Base-by-base conservation (phyloP, 1,284 basidiomycete genomes). In the Leccinum insolens region DNA sequence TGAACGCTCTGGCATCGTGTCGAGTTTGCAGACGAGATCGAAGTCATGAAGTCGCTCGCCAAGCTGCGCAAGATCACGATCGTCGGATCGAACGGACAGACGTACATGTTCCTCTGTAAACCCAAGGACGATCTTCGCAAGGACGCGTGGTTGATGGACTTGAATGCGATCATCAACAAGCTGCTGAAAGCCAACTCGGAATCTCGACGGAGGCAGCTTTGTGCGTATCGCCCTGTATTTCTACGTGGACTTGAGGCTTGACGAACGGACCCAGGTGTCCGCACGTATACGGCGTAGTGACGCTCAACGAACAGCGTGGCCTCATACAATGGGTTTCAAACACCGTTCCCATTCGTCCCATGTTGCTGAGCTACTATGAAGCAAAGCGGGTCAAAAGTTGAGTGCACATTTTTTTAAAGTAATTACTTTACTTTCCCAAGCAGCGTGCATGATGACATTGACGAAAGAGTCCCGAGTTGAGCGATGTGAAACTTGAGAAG, bases 311-410 rank as follows among this genome's bases (percentile, higher is more conserved):
- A 74, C 95, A 98, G 73, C 98, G 96, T 75, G 98, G 98, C 0
- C 88, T 99, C 68, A 95, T 99, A 69, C 96, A 99, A 88, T 99
- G 98, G 98, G 98, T 99, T 14, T 93, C 93, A 2, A 94, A 99
- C 77, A 99, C 97, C 0, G 85, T 90, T 37, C 94, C 96, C 2
- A 82, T 99, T 55, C 91, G 98, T 41, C 86, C 89, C 7, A 88
- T 99, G 55, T 82, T 99, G 31, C 76, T 86, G 64, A 90, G 90
- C 70, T 82, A 84, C 20, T 99, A 99, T 76, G 84, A 86, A 0
- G 82, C 89, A 9, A 85, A 83, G 69, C 84, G 87, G 9, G 83
- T 93, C 71, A 80, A 80, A 64, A 77, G 80, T 55, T 95, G 89
- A 85, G 94, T 94, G 77, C 69, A 88, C 46, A 15, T 9, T 28